These are phyloP conservation scores for Chrysopogon serrulatus DNA, from an alignment of 176 grass and related monocot genomes.

Conservation along the genomic window DNA sequence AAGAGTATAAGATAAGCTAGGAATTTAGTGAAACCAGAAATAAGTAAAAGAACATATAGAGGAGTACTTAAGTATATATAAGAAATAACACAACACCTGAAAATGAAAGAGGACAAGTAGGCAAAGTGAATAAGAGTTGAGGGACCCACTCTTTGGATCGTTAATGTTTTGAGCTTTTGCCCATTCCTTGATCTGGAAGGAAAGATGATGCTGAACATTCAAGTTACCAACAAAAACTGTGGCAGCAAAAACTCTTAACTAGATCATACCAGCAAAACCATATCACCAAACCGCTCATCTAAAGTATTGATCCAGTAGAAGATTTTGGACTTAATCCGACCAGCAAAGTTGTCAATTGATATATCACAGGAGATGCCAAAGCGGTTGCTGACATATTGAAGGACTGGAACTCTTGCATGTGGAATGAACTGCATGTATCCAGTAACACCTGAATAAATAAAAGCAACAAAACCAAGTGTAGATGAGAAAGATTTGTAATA, in stretches of 20 bases:
- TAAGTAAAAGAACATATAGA: not conserved
- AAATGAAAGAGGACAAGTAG: constrained; percentile 90
- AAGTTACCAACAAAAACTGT: not conserved
- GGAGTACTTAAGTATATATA: not conserved
- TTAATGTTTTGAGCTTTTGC: constrained; percentile 96
- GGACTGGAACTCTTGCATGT: constrained; percentile 83
- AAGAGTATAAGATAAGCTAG: not conserved
- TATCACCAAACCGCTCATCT: constrained; percentile 84
- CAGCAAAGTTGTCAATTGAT: constrained; percentile 71
- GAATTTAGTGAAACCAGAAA: constrained; percentile 20
- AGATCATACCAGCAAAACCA: constrained; percentile 84
- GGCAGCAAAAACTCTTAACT: constrained; percentile 8
- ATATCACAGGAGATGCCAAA: constrained; percentile 83
- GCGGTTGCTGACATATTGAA: constrained; percentile 57
- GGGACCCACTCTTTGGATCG: constrained; percentile 73
- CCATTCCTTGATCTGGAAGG: constrained; percentile 94
- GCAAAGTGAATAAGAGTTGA: constrained; percentile 95
- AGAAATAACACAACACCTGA: constrained; percentile 78
- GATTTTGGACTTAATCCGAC: constrained; percentile 82
- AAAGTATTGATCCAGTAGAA: constrained; percentile 63
- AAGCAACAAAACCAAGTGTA: constrained; percentile 23
- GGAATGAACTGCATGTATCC: constrained; percentile 66
- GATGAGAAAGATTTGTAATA: not conserved
- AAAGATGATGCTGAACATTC: constrained; percentile 31
- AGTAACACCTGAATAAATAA: constrained; percentile 53